These are phyloP conservation scores for Colletotrichum lindemuthianum DNA, from an alignment of 2,329 filamentous ascomycete genomes.

Conservation along the genomic window DNA sequence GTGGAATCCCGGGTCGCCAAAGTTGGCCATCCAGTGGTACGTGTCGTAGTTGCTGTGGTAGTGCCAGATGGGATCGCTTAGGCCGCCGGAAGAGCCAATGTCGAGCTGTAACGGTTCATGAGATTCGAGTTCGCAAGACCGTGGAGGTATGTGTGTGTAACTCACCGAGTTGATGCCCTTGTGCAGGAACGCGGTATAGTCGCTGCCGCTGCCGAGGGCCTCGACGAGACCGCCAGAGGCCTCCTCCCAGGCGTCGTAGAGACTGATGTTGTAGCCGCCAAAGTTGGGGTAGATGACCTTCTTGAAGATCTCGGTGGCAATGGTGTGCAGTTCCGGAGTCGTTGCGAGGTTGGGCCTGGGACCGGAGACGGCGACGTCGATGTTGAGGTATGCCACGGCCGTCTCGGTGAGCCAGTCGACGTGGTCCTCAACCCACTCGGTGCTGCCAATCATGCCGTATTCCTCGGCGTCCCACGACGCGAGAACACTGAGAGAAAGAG, in stretches of 20 bases:
- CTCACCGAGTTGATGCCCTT: constrained; percentile 52
- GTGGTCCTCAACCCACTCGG: constrained; percentile 89
- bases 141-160: accelerated
- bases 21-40: constrained; percentile 84
- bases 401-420: constrained; percentile 77
- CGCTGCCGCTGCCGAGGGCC: constrained; percentile 72
- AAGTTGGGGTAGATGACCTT: constrained; percentile 69
- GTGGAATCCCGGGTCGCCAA: constrained; percentile 74
- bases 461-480: constrained; percentile 79
- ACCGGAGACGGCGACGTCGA: constrained; percentile 75
- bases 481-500: constrained; percentile 67
- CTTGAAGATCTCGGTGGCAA: constrained; percentile 70
- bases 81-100: constrained; percentile 59
- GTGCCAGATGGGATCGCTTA: constrained; percentile 69
- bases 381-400: constrained; percentile 82
- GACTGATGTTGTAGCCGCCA: constrained; percentile 56
- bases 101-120: constrained; percentile 62
- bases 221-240: constrained; percentile 49
- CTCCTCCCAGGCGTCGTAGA: constrained; percentile 54
- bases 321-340: constrained; percentile 74
- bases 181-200: constrained; percentile 75
- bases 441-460: constrained; percentile 82
- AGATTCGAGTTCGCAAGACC: constrained; percentile 42
- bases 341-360: constrained; percentile 65
- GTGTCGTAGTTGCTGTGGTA: constrained; percentile 87